These are phyloP conservation scores for Luffa aegyptiaca DNA, from an alignment of 306 rosid genomes.

Conservation along the genomic window DNA sequence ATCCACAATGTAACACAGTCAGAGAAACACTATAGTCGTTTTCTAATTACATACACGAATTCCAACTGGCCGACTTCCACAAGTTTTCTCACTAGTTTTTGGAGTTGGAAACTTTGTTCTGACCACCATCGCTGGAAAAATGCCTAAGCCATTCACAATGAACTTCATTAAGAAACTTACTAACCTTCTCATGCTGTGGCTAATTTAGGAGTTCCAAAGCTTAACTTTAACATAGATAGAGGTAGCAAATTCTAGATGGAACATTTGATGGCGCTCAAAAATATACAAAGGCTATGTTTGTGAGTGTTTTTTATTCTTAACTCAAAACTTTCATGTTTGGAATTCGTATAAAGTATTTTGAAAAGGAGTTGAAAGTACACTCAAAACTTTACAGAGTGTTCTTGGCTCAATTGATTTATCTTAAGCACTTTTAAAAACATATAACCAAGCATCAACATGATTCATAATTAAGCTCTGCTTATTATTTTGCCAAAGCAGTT, in stretches of 20 bases:
- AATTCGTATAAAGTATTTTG: too few relatives aligned
- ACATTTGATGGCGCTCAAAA: not conserved
- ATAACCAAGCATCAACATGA: not conserved
- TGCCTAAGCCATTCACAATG: slow-evolving; percentile 30
- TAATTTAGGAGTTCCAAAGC: not conserved
- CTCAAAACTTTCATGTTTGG: not conserved
- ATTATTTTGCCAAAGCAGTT: too few relatives aligned
- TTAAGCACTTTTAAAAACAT: not conserved
- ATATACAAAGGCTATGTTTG: not conserved
- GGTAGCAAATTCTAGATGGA: not conserved
- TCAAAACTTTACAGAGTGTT: not conserved
- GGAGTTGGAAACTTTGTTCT: slow-evolving; percentile 43
- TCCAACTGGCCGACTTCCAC: slow-evolving; percentile 59
- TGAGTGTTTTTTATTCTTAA: not conserved
- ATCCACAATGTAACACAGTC: not conserved
- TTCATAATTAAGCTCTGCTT: too few relatives aligned
- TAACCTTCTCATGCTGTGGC: not conserved
- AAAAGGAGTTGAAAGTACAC: too few relatives aligned
- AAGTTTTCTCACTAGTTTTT: slow-evolving; percentile 47
- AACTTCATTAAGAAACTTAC: not conserved
- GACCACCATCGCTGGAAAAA: slow-evolving; percentile 85
- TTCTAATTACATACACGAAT: slow-evolving; percentile 40
- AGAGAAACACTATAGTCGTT: not conserved
- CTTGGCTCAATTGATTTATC: not conserved
- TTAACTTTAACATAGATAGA: not conserved